Conservation (phyloP, 306 rosid genomes). For the Vigna nakashimae region DNA sequence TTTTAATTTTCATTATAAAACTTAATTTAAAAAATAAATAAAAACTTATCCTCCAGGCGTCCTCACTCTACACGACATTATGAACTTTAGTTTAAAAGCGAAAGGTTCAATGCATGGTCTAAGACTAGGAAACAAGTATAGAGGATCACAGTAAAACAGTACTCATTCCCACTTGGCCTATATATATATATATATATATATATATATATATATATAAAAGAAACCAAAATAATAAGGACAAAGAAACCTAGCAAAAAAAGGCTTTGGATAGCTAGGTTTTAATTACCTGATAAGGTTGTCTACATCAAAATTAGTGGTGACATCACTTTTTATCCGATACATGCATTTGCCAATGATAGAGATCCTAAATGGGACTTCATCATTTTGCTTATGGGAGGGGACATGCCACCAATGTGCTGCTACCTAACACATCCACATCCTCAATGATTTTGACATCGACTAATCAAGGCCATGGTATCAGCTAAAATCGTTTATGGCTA, state of each 20-base stretch:
- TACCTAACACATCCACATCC: slow-evolving; percentile 35
- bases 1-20: too few species aligned
- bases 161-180: not conserved
- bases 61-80: not conserved
- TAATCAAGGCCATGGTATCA: slow-evolving; percentile 23
- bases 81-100: not conserved
- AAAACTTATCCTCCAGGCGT: not conserved
- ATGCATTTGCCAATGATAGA: slow-evolving; percentile 32
- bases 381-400: slow-evolving; percentile 41
- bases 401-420: slow-evolving; percentile 28
- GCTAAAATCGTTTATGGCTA: slow-evolving; percentile 1
- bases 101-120: slow-evolving; percentile 4
- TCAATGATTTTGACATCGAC: slow-evolving; percentile 7
- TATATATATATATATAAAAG: not conserved
- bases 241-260: slow-evolving; percentile 4
- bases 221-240: not conserved
- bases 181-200: not conserved
- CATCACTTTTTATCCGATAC: slow-evolving; percentile 44
- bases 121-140: slow-evolving; percentile 14
- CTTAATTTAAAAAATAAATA: not conserved
- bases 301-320: slow-evolving; percentile 36
- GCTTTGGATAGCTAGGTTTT: slow-evolving; percentile 17
- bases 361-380: slow-evolving; percentile 30
- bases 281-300: slow-evolving; percentile 17
- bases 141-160: not conserved